These are phyloP conservation scores for Beauveria sp. DNA, from an alignment of 2,329 filamentous ascomycete genomes.

Conservation along the genomic window DNA sequence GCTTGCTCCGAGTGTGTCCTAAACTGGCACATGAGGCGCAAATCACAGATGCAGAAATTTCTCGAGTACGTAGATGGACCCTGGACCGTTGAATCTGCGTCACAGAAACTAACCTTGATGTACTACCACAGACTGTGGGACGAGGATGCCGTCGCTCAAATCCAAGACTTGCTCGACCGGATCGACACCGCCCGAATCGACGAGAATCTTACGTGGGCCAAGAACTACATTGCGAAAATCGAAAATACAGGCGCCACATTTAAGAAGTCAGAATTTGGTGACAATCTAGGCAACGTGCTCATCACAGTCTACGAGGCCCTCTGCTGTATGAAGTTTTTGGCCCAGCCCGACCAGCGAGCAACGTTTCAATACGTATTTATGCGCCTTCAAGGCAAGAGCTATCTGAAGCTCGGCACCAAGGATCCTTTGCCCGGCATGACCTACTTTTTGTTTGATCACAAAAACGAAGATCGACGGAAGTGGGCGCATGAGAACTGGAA, in stretches of 20 bases:
- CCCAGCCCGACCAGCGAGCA: conserved; percentile 39
- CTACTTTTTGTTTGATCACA: conserved; percentile 64
- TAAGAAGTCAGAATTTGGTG: conserved; percentile 38
- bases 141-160: conserved; percentile 42
- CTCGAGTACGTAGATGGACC: conserved; percentile 41
- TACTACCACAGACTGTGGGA: conserved; percentile 30
- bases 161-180: conserved; percentile 49
- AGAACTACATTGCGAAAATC: conserved; percentile 45
- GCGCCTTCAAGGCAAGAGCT: conserved; percentile 62
- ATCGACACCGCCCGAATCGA: conserved; percentile 57
- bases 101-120: conserved; percentile 13
- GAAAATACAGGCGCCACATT: conserved; percentile 39
- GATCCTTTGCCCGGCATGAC: conserved; percentile 75
- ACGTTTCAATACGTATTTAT: conserved; percentile 79
- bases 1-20: conserved; percentile 64
- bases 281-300: conserved; percentile 51
- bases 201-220: conserved; percentile 49
- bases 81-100: conserved; percentile 10
- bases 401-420: conserved; percentile 66
- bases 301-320: conserved; percentile 82
- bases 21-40: conserved; percentile 65
- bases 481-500: conserved; percentile 34
- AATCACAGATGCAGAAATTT: conserved; percentile 53
- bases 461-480: conserved; percentile 47
- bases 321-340: conserved; percentile 74